Conservation (phyloP, 1,284 basidiomycete genomes). For the Peniophora sp. region DNA sequence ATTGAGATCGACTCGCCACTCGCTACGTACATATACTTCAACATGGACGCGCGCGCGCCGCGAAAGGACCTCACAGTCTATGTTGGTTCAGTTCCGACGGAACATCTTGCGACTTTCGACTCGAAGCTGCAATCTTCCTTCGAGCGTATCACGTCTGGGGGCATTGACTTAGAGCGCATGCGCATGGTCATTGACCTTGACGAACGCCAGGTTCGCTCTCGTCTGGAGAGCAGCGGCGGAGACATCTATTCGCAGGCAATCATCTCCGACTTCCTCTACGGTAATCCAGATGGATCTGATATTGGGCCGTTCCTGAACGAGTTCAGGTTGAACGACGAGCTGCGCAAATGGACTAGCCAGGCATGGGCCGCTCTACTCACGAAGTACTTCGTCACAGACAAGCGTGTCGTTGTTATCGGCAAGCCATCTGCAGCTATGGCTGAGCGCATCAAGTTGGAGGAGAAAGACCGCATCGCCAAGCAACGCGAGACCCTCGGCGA, state of each 20-base stretch:
- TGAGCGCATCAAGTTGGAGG: constrained; percentile 74
- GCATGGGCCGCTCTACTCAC: constrained; percentile 81
- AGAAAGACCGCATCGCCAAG: constrained; percentile 69
- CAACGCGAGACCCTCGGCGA: constrained; percentile 73
- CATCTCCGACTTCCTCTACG: constrained; percentile 88
- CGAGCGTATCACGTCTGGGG: constrained; percentile 62
- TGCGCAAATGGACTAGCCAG: constrained; percentile 66
- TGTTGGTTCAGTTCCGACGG: constrained; percentile 79
- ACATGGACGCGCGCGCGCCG: constrained; percentile 72
- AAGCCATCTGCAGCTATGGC: constrained; percentile 86
- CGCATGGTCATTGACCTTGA: constrained; percentile 84
- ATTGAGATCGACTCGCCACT: constrained; percentile 89
- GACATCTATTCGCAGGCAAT: constrained; percentile 66
- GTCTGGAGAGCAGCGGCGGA: constrained; percentile 70
- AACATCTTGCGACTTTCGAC: constrained; percentile 70
- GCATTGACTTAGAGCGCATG: constrained; percentile 92
- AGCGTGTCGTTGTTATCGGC: constrained; percentile 72
- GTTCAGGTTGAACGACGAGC: constrained; percentile 60
- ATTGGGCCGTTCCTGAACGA: constrained; percentile 74
- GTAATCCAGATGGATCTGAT: constrained; percentile 79
- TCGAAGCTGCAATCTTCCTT: constrained; percentile 68
- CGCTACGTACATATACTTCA: constrained; percentile 82
- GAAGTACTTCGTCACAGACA: constrained; percentile 71
- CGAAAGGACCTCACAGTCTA: constrained; percentile 71
- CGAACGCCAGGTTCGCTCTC: constrained; percentile 77